These are phyloP conservation scores for Skeletonema tropicum DNA, from an alignment of 108 stramenopile genomes.

Conservation along the genomic window DNA sequence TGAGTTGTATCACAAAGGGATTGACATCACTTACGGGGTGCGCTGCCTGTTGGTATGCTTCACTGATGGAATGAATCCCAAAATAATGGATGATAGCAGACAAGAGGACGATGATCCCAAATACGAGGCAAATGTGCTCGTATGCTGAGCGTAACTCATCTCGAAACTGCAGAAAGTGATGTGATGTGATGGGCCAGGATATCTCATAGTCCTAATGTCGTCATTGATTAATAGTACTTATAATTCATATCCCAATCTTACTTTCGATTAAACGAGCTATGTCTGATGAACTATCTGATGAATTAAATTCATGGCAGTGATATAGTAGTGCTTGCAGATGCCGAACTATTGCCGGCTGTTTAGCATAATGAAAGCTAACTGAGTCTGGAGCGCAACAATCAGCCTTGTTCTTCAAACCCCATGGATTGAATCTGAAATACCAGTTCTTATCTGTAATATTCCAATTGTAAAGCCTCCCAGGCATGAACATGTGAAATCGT, in stretches of 20 bases:
- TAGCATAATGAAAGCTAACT: slow-evolving; percentile 91
- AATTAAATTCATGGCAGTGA: slow-evolving; percentile 15
- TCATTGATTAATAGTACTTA: no score
- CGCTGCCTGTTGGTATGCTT: slow-evolving; percentile 52
- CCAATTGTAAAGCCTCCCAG: slow-evolving; percentile 66
- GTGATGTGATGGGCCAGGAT: no score
- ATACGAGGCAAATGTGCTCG: no score
- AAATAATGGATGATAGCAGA: no score
- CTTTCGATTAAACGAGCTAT: no score
- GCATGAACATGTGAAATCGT: slow-evolving; percentile 80
- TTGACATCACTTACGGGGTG: slow-evolving; percentile 55
- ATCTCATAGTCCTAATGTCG: no score
- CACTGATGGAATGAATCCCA: slow-evolving; percentile 59
- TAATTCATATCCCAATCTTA: no score
- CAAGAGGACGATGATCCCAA: no score
- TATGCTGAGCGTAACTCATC: no score
- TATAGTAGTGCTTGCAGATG: slow-evolving; percentile 65
- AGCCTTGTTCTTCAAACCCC: slow-evolving; percentile 61
- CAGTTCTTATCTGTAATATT: slow-evolving; percentile 42
- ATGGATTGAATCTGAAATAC: slow-evolving; percentile 70
- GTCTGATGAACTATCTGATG: background rate
- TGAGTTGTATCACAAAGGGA: slow-evolving; percentile 55
- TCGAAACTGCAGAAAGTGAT: no score
- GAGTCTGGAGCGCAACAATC: slow-evolving; percentile 89
- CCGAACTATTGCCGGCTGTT: slow-evolving; percentile 78